Conservation (phyloP, 192 early-diverging fungal genomes). For the Backusella macrospora region DNA sequence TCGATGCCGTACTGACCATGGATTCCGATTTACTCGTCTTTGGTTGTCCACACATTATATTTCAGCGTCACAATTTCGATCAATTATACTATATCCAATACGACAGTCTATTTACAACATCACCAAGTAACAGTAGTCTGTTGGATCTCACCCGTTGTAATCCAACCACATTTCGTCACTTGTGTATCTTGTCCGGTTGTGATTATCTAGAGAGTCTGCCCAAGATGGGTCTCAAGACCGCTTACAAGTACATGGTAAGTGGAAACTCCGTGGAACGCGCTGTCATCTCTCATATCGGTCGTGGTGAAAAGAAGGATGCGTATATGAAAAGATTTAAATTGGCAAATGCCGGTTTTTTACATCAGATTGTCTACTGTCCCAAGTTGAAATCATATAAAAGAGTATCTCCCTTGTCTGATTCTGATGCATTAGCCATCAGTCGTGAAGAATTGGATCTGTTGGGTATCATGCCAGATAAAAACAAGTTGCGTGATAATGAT, state of each 20-base stretch:
- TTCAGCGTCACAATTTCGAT: constrained; percentile 81
- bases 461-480: not conserved
- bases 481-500: not conserved
- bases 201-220: constrained; percentile 88
- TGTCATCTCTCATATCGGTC: constrained; percentile 25
- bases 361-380: constrained; percentile 90
- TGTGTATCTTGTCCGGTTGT: constrained; percentile 98
- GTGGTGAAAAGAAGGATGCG: constrained; percentile 54
- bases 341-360: constrained; percentile 87
- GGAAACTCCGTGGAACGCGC: constrained; percentile 49
- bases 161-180: constrained; percentile 68
- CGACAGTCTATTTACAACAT: constrained; percentile 50
- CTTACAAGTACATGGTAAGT: constrained; percentile 55
- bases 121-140: constrained; percentile 19
- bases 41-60: constrained; percentile 84
- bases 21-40: constrained; percentile 96
- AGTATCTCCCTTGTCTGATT: constrained; percentile 57
- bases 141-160: constrained; percentile 59
- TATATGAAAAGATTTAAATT: constrained; percentile 71
- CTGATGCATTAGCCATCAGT: not conserved
- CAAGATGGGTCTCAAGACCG: constrained; percentile 87
- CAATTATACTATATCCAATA: constrained; percentile 65
- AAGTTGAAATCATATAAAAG: constrained; percentile 48
- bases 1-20: constrained; percentile 86
- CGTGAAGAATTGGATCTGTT: not conserved